Percentiles rank a stretch among this genome's conserved stretches.
phyloP scores from a whole-genome alignment of 139 green algal genomes.

The Coelastrella sp. region DNA sequence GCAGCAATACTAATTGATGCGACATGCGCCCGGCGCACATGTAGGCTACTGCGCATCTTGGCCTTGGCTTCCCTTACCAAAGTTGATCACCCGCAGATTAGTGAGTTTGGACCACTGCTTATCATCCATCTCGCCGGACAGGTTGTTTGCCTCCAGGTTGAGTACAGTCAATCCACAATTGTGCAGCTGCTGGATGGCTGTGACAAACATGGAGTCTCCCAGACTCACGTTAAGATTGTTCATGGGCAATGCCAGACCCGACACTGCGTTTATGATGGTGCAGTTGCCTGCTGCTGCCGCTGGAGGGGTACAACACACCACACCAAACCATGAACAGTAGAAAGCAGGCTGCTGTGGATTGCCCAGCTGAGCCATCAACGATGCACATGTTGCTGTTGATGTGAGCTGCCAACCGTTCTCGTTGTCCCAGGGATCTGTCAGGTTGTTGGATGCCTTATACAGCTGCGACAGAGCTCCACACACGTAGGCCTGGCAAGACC shows the following conservation, averaged over 20 bases:
- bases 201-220: not conserved
- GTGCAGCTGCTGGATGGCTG: conserved; percentile 28
- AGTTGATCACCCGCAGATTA: conserved; percentile 3
- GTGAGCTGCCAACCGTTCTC: conserved; percentile 45
- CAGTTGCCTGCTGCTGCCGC: conserved; percentile 4
- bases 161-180: conserved; percentile 29
- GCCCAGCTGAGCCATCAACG: not conserved
- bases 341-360: not conserved
- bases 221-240: conserved; percentile 42
- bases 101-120: not conserved
- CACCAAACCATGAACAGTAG: conserved; percentile 50
- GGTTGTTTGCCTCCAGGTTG: conserved; percentile 31
- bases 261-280: conserved; percentile 7
- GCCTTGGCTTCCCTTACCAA: too few species aligned
- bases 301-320: conserved; percentile 30
- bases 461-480: conserved; percentile 31
- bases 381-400: not conserved
- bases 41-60: too few species aligned
- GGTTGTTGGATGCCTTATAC: conserved; percentile 24
- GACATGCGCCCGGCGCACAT: too few species aligned
- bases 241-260: not conserved
- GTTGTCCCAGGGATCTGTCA: conserved; percentile 28
- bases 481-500: conserved; percentile 6
- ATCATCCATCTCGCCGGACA: conserved; percentile 2
- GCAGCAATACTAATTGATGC: not conserved